A percentile compares a stretch with the other conserved stretches of the same genome.
Evolutionary conservation across 495 filamentous ascomycete species (phyloP).

Genomic region (Geopyxis carbonaria): DNA sequence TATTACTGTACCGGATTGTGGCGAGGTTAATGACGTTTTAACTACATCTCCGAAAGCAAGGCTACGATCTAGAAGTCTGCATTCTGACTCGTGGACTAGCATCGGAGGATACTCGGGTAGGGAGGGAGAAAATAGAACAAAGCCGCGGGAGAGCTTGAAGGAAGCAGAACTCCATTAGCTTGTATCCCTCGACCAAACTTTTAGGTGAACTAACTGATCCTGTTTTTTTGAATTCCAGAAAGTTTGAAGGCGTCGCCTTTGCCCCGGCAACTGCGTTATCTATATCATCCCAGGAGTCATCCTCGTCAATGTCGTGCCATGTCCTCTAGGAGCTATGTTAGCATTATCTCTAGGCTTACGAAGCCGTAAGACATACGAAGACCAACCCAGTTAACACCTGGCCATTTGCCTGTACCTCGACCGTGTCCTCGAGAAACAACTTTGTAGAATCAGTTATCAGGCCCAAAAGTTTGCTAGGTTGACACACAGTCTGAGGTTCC

Average conservation of each 20-base stretch:
- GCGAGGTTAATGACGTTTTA: slow-evolving; percentile 28
- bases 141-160: background rate
- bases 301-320: slow-evolving; percentile 24
- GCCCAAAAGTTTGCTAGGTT: too few relatives aligned
- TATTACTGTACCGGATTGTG: slow-evolving; percentile 30
- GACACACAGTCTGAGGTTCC: too few relatives aligned
- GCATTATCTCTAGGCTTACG: too few relatives aligned
- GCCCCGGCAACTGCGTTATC: slow-evolving; percentile 13
- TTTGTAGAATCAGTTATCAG: too few relatives aligned
- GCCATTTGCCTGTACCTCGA: slow-evolving; percentile 8
- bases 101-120: slow-evolving; percentile 17
- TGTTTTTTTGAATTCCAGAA: slow-evolving; percentile 23
- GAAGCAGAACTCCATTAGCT: background rate
- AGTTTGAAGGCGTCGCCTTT: slow-evolving; percentile 19
- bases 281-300: slow-evolving; percentile 18
- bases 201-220: slow-evolving; percentile 21
- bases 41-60: slow-evolving; percentile 31
- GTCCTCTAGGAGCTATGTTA: too few relatives aligned
- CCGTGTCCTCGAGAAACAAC: slow-evolving; percentile 25
- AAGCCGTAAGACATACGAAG: slow-evolving; percentile 10
- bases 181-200: background rate
- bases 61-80: slow-evolving; percentile 29
- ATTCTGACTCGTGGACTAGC: slow-evolving; percentile 31
- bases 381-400: slow-evolving; percentile 18
- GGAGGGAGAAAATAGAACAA: slow-evolving; percentile 28